A percentile compares a stretch with the other conserved stretches of the same genome.
Evolutionary conservation across 2,329 filamentous ascomycete species (phyloP).

Genomic region (Botrytis paeoniae): DNA sequence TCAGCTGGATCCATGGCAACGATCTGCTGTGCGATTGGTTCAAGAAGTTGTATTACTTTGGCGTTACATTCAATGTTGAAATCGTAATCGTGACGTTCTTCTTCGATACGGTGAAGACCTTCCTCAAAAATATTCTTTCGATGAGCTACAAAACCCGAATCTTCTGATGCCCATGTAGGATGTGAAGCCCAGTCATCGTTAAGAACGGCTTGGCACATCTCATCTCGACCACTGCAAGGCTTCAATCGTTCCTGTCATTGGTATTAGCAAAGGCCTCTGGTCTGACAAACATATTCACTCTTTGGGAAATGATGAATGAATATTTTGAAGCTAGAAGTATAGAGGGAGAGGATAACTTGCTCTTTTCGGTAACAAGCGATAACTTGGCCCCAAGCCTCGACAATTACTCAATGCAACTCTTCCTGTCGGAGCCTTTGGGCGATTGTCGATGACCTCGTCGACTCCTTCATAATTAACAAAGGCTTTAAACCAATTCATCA

Average conservation of each 20-base stretch:
- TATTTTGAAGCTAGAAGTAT: not conserved
- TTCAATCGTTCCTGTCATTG: conserved; percentile 70
- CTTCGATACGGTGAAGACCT: conserved; percentile 90
- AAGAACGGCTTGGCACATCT: conserved; percentile 86
- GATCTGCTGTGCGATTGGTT: conserved; percentile 90
- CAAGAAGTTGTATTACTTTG: conserved; percentile 92
- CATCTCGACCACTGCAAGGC: conserved; percentile 88
- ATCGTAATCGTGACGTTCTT: conserved; percentile 97
- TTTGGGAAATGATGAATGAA: not conserved
- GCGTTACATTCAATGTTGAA: conserved; percentile 95
- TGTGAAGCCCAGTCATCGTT: conserved; percentile 99
- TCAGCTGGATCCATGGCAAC: conserved; percentile 73
- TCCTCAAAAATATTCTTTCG: conserved; percentile 96
- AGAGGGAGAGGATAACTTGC: conserved; percentile 43
- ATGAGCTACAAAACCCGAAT: conserved; percentile 95
- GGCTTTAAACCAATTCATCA: conserved; percentile 83
- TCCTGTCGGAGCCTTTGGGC: conserved; percentile 69
- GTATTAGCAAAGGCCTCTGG: conserved; percentile 7
- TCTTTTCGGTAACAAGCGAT: conserved; percentile 83
- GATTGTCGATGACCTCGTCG: conserved; percentile 76
- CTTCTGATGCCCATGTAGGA: conserved; percentile 97
- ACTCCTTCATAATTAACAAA: conserved; percentile 77
- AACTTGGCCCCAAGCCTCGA: conserved; percentile 91
- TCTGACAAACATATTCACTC: not conserved
- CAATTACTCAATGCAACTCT: conserved; percentile 94